Base-by-base conservation (phyloP, 2,329 filamentous ascomycete species). In the Beauveria brongniartii region DNA sequence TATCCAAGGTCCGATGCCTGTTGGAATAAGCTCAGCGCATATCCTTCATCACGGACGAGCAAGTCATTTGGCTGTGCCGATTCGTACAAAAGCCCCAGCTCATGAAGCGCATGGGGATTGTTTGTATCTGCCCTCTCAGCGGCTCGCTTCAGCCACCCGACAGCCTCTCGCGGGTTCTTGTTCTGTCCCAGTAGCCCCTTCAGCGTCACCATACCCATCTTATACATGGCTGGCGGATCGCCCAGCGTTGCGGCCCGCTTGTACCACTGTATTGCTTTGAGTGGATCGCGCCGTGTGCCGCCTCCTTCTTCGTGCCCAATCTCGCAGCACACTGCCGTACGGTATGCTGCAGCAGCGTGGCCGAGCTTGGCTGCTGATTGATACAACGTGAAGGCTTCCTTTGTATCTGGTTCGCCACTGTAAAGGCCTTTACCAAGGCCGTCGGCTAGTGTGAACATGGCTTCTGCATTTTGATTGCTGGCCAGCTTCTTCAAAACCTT, bases 201-300 rank as follows among this genome's bases (percentile, higher is more conserved):
- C 59, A 97, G 83, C 64, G 91, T 78, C 66, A 99, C 96, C 88
- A 97, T 96, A 62, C 94, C 94, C 75, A 97, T 86, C 75, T 99
- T 99, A 78, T 97, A 99, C 91, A 97, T 96, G 34, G 92, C 94
- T 0, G 93, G 90, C 1, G 89, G 88, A 69, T 99, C 93, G 3
- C 94, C 93, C 3, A 97, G 80, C 14, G 89, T 88, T 12, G 94
- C 93, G 7, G 94, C 92, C 48, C 92, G 89, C 72, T 93, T 92
- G 74, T 99, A 99, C 94, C 94, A 99, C 73, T 97, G 93, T 22
- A 97, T 92, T 1, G 94, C 93, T 75, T 97, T 97, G 65, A 93
- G 76, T 0, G 91, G 91, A 69, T 99, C 94, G 67, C 89, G 90
- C 62, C 91, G 86, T 1, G 94, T 97, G 26, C 94, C 94, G 57